Conservation (phyloP, 1,284 basidiomycete species). For the Kalmanozyma brasiliensis region DNA sequence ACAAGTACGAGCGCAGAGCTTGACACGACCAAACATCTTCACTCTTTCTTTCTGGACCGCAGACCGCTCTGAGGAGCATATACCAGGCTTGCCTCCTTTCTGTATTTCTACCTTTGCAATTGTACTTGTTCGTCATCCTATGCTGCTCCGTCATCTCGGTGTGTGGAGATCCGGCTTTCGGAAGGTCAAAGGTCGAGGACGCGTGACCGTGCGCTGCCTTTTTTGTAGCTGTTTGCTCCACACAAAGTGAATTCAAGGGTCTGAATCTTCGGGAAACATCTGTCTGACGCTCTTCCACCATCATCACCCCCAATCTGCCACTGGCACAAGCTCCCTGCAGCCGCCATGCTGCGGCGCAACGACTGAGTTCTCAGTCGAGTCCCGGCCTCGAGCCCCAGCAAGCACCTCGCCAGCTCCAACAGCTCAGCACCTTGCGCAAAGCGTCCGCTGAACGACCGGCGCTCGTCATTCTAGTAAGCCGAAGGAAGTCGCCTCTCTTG, state of each 20-base stretch:
- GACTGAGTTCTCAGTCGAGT: neutral
- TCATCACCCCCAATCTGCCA: neutral
- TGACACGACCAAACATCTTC: neutral
- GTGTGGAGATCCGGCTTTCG: no score
- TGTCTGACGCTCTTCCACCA: neutral
- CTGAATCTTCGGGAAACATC: neutral
- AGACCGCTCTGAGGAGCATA: constrained; percentile 20
- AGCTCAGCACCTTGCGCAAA: no score
- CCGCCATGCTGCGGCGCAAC: neutral
- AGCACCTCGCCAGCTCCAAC: no score
- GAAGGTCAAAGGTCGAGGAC: no score
- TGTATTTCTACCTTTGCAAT: constrained; percentile 28
- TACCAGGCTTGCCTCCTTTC: constrained; percentile 17
- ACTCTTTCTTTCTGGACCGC: neutral
- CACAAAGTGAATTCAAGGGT: constrained; percentile 2
- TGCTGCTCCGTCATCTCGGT: no score
- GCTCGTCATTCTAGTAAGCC: no score
- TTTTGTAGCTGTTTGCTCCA: no score
- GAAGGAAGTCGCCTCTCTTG: no score
- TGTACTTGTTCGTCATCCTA: neutral
- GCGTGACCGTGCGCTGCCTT: no score
- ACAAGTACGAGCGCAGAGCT: constrained; percentile 3
- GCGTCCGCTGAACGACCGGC: no score
- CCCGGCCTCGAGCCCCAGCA: no score
- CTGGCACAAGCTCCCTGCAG: neutral